phyloP scores from a whole-genome alignment of 2,329 filamentous ascomycete genomes.

The Pseudocercospora musae region DNA sequence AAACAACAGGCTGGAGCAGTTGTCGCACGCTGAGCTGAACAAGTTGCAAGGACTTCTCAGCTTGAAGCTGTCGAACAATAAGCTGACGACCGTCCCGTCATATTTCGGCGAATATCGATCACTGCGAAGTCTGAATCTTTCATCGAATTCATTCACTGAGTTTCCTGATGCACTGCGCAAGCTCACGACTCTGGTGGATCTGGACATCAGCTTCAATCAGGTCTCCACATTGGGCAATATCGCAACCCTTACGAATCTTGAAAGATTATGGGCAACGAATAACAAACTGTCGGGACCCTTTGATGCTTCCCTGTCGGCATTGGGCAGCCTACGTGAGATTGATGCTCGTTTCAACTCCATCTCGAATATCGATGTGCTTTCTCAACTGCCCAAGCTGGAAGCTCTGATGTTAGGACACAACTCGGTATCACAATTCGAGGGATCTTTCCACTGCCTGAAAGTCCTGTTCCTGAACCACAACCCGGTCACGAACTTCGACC shows the following conservation, averaged over 20 bases:
- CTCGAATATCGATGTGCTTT: constrained; percentile 81
- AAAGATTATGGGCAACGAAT: constrained; percentile 92
- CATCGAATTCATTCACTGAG: constrained; percentile 82
- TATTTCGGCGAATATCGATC: constrained; percentile 80
- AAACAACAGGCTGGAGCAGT: constrained; percentile 84
- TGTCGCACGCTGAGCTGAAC: constrained; percentile 80
- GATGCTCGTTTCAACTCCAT: constrained; percentile 93
- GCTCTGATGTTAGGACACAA: constrained; percentile 91
- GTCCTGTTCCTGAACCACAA: constrained; percentile 90
- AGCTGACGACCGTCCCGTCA: constrained; percentile 70
- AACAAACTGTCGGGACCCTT: constrained; percentile 78
- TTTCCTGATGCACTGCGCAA: constrained; percentile 85
- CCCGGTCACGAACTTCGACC: constrained; percentile 88
- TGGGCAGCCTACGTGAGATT: constrained; percentile 79
- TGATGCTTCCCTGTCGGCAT: constrained; percentile 64
- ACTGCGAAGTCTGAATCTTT: constrained; percentile 81
- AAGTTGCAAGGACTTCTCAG: constrained; percentile 74
- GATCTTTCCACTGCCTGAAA: constrained; percentile 79
- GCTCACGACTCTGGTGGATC: constrained; percentile 77
- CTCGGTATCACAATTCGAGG: constrained; percentile 81
- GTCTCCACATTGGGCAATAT: constrained; percentile 78
- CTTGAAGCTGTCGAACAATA: constrained; percentile 91
- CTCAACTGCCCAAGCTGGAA: constrained; percentile 79
- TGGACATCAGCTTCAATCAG: constrained; percentile 95
- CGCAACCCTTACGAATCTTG: constrained; percentile 72